A percentile compares a stretch with the other conserved stretches of the same genome.
Evolutionary conservation across 2,329 filamentous ascomycete genomes (phyloP).

Genomic region (Xylaria sp.): DNA sequence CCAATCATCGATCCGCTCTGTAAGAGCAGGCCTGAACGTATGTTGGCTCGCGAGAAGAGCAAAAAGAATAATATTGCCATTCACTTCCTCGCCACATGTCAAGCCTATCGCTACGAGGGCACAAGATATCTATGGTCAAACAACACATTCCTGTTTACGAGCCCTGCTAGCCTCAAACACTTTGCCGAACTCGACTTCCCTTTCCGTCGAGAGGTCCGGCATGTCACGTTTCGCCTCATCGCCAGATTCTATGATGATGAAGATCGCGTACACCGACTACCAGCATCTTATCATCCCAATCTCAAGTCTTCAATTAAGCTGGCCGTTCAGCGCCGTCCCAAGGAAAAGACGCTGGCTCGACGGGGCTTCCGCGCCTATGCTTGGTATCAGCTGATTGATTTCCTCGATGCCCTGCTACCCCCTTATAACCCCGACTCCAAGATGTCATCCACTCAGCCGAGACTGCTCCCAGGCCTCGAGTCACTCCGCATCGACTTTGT

Average conservation of each 20-base stretch:
- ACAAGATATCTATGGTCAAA: conserved; percentile 61
- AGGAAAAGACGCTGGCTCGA: conserved; percentile 60
- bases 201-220: conserved; percentile 58
- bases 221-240: conserved; percentile 64
- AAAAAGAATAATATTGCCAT: conserved; percentile 64
- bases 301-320: conserved; percentile 57
- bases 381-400: conserved; percentile 66
- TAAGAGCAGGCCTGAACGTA: conserved; percentile 55
- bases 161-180: conserved; percentile 59
- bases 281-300: conserved; percentile 57
- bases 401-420: conserved; percentile 62
- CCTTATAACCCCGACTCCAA: conserved; percentile 58
- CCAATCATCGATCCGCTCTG: conserved; percentile 67
- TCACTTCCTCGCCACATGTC: conserved; percentile 64
- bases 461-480: conserved; percentile 60
- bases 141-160: conserved; percentile 67
- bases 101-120: conserved; percentile 62
- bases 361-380: conserved; percentile 66
- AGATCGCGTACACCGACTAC: conserved; percentile 55
- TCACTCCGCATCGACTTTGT: conserved; percentile 65
- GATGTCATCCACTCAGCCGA: conserved; percentile 42
- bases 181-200: conserved; percentile 59
- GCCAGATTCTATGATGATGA: conserved; percentile 67
- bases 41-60: conserved; percentile 57
- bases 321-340: conserved; percentile 56